These are phyloP conservation scores for Dalbergia cochinchinensis DNA, from an alignment of 306 rosid genomes.

Conservation along the genomic window DNA sequence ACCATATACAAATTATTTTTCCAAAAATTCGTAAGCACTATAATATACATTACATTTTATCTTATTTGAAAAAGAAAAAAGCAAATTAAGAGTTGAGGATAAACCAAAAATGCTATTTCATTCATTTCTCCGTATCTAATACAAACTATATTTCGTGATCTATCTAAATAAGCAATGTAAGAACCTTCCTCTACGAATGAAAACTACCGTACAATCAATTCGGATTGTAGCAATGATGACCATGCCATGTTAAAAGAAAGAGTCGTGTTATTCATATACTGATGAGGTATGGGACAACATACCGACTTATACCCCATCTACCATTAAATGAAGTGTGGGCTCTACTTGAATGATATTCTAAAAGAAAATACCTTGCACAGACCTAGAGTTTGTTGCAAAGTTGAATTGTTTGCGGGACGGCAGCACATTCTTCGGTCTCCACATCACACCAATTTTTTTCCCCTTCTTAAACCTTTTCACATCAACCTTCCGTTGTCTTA, in stretches of 20 bases:
- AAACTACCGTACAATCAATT: conserved; percentile 36
- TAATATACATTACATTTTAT: conserved; percentile 12
- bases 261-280: too few species aligned
- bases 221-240: background rate
- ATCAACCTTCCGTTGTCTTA: conserved; percentile 36
- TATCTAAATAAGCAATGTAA: conserved; percentile 3
- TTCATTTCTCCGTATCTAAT: conserved; percentile 41
- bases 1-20: too few species aligned
- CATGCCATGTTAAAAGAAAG: background rate
- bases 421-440: conserved; percentile 32
- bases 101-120: conserved; percentile 20
- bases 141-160: conserved; percentile 26
- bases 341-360: too few species aligned
- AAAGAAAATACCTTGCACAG: conserved; percentile 23
- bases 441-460: conserved; percentile 25
- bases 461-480: conserved; percentile 19
- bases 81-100: background rate
- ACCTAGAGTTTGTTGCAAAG: conserved; percentile 27
- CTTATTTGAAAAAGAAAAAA: background rate
- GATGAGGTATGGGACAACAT: too few species aligned
- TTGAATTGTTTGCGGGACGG: conserved; percentile 27
- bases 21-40: background rate
- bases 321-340: too few species aligned
- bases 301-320: too few species aligned
- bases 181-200: conserved; percentile 18